Evolutionary conservation across 2,329 filamentous ascomycete species (phyloP).

Genomic region (Fusarium chaquense): DNA sequence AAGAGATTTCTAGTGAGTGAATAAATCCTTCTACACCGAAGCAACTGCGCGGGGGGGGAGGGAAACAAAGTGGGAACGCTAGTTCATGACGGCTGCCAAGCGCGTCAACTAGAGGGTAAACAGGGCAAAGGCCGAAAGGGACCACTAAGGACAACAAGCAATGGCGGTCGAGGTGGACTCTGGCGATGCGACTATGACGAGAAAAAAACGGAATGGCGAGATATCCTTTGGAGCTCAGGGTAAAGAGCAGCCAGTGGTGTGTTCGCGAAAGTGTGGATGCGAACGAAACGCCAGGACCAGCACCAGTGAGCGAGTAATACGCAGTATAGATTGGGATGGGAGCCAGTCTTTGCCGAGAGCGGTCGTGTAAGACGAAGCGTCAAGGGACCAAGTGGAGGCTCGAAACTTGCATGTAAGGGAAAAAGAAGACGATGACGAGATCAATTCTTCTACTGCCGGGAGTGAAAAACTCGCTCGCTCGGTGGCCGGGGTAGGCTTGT

Average conservation of each 20-base stretch:
- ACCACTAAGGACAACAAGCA: constrained; percentile 37
- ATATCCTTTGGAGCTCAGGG: constrained; percentile 38
- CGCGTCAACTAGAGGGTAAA: constrained; percentile 47
- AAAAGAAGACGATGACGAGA: constrained; percentile 49
- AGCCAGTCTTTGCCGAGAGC: constrained; percentile 48
- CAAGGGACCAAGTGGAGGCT: constrained; percentile 38
- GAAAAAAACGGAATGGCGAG: constrained; percentile 50
- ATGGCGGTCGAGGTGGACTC: constrained; percentile 45
- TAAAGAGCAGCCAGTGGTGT: constrained; percentile 43
- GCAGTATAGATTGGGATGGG: constrained; percentile 30
- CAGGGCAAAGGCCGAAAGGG: constrained; percentile 44
- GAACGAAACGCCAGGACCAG: constrained; percentile 38
- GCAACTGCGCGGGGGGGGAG: constrained; percentile 47
- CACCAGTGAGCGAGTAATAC: constrained; percentile 28
- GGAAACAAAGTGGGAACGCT: constrained; percentile 53
- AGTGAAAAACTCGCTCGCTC: constrained; percentile 21
- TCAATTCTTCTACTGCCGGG: constrained; percentile 45
- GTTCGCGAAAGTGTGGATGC: constrained; percentile 42
- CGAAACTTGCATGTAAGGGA: constrained; percentile 24
- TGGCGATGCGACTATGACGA: constrained; percentile 49
- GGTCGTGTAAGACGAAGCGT: constrained; percentile 43
- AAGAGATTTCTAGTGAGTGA: constrained; percentile 47
- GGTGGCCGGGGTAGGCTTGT: constrained; percentile 48
- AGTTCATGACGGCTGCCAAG: constrained; percentile 58
- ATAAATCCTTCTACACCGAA: constrained; percentile 48